Evolutionary conservation across 108 stramenopile genomes (phyloP).

Genomic region (Nitzschia inconspicua): DNA sequence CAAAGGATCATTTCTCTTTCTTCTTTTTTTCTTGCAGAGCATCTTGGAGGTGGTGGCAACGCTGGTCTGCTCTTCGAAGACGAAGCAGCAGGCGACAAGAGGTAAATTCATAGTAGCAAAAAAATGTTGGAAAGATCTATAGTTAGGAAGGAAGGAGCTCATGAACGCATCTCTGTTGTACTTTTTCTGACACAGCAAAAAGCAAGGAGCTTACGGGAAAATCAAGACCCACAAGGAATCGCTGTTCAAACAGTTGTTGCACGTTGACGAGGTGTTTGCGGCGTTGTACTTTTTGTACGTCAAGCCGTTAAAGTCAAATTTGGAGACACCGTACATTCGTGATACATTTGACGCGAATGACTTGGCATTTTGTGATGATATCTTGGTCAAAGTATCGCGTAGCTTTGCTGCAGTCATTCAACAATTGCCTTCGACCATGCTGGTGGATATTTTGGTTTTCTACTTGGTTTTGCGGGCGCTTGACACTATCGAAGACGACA

Average conservation of each 20-base stretch:
- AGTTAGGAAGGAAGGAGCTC: neutral
- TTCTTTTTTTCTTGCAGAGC: constrained; percentile 36
- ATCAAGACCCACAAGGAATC: constrained; percentile 90
- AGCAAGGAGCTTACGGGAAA: constrained; percentile 99
- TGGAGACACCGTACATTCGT: constrained; percentile 54
- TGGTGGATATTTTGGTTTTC: constrained; percentile 94
- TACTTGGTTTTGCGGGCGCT: constrained; percentile 96
- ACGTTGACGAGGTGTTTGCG: constrained; percentile 88
- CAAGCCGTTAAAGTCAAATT: constrained; percentile 77
- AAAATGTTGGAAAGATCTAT: neutral
- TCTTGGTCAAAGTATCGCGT: constrained; percentile 92
- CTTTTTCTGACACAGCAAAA: constrained; percentile 54
- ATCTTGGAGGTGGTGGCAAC: constrained; percentile 81
- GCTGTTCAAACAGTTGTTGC: constrained; percentile 77
- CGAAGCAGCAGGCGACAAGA: constrained; percentile 20
- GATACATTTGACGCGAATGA: constrained; percentile 56
- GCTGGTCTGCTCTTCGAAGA: constrained; percentile 67
- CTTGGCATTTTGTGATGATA: constrained; percentile 93
- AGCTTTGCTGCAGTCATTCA: constrained; percentile 98
- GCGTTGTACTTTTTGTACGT: constrained; percentile 77
- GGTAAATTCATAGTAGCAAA: constrained; percentile 13
- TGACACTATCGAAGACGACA: constrained; percentile 99
- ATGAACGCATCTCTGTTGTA: neutral
- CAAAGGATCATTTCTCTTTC: neutral
- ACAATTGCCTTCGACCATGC: constrained; percentile 81